Base-by-base conservation (phyloP, 2,329 filamentous ascomycete genomes). In the Penicillium verrucosum region DNA sequence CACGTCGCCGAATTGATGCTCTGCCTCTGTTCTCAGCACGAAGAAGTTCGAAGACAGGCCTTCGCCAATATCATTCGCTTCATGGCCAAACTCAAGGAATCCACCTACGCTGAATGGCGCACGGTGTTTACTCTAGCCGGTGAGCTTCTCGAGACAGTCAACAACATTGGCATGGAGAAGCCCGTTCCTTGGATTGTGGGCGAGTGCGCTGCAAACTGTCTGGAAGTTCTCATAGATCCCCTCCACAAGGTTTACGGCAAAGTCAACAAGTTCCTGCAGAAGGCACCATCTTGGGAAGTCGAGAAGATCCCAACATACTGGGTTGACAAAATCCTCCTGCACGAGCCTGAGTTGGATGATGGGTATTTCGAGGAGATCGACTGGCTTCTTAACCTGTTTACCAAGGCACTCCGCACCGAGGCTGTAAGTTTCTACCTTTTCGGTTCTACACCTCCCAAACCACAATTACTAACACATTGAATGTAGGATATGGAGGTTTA, bases 241-340 rank as follows among this genome's bases (percentile, higher is more conserved):
- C 81, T 91, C 16, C 90, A 96, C 69, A 85, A 84, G 58, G 82
- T 97, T 37, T 97, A 96, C 71, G 84, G 86, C 56, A 96, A 96
- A 70, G 78, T 94, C 74, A 96, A 96, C 77, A 80, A 82, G 6
- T 97, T 92, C 71, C 82, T 97, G 36, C 90, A 90, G 23, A 86
- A 86, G 50, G 84, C 86, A 0, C 92, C 93, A 0, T 74, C 81
- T 25, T 97, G 93, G 93, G 81, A 86, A 12, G 69, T 81, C 11
- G 73, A 73, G 29, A 82, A 81, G 44, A 71, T 87, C 5, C 78
- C 82, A 0, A 78, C 79, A 1, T 83, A 85, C 68, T 86, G 84
- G 78, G 75, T 87, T 18, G 84, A 89, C 57, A 87, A 85, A 68
- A 84, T 94, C 25, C 82, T 94, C 8, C 80, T 93, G n/a, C 84